phyloP scores from a whole-genome alignment of 257 asterid genomes.

The Cinchona pubescens region DNA sequence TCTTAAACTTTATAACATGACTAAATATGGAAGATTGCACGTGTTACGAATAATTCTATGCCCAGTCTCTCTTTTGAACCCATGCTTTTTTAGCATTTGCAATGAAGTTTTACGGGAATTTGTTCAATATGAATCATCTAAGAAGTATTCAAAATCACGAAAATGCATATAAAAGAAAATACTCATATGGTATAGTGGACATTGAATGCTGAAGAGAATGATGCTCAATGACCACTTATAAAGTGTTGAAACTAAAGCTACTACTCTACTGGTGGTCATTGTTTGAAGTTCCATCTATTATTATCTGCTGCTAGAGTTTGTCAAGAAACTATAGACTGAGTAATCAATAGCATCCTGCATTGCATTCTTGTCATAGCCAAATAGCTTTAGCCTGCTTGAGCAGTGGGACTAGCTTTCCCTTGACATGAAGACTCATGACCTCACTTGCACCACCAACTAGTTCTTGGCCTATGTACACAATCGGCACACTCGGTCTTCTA shows the following conservation, averaged over 20 bases:
- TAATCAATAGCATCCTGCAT: background rate
- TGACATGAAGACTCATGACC: slow-evolving; percentile 70
- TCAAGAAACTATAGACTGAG: background rate
- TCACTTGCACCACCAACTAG: slow-evolving; percentile 68
- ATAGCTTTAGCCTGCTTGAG: slow-evolving; percentile 80
- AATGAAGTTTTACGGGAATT: background rate
- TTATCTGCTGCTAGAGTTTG: background rate
- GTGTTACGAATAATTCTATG: background rate
- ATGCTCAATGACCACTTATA: background rate
- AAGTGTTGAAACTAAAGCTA: background rate
- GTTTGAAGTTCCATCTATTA: background rate
- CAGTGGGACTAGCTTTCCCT: slow-evolving; percentile 55
- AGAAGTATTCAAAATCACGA: background rate
- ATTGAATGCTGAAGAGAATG: slow-evolving; percentile 3
- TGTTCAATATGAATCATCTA: background rate
- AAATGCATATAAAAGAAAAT: background rate
- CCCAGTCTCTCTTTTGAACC: background rate
- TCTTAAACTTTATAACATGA: background rate
- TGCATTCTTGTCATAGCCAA: slow-evolving; percentile 43
- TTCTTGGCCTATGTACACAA: slow-evolving; percentile 62
- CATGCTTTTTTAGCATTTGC: background rate
- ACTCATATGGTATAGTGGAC: background rate
- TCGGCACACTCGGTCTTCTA: slow-evolving; percentile 42
- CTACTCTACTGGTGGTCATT: background rate
- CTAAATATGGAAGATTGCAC: background rate